phyloP scores from a whole-genome alignment of 2,329 filamentous ascomycete genomes.

The Venturia nashicola region DNA sequence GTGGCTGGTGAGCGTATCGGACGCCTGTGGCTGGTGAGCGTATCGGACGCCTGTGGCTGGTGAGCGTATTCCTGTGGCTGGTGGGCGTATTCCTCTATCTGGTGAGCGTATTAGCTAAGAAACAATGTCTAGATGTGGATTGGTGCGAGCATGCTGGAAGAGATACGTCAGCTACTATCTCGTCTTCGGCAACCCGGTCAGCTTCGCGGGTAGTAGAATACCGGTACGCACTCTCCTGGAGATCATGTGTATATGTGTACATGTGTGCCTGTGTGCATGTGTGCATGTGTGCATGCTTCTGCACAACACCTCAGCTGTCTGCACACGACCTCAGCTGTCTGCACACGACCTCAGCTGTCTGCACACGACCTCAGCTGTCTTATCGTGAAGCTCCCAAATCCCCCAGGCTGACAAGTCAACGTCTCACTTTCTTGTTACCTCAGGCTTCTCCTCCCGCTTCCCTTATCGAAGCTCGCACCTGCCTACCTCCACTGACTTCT shows the following conservation, averaged over 20 bases:
- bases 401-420: neutral
- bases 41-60: neutral
- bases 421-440: neutral
- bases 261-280: too few species aligned
- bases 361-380: too few species aligned
- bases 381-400: neutral
- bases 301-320: neutral
- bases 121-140: neutral
- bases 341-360: too few species aligned
- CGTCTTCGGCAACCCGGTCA: neutral
- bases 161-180: neutral
- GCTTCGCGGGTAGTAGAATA: neutral
- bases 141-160: too few species aligned
- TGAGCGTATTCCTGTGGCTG: neutral
- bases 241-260: neutral
- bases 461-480: neutral
- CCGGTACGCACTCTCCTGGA: neutral
- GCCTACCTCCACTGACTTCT: neutral
- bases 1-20: neutral
- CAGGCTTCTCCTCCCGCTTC: neutral
- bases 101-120: too few species aligned
- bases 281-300: neutral
- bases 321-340: too few species aligned
- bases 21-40: too few species aligned
- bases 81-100: too few species aligned